A percentile compares a stretch with the other conserved stretches of the same genome.
These are phyloP conservation scores for Ascochyta clinopodiicola DNA, from an alignment of 2,329 filamentous ascomycete species.

Conservation along the genomic window DNA sequence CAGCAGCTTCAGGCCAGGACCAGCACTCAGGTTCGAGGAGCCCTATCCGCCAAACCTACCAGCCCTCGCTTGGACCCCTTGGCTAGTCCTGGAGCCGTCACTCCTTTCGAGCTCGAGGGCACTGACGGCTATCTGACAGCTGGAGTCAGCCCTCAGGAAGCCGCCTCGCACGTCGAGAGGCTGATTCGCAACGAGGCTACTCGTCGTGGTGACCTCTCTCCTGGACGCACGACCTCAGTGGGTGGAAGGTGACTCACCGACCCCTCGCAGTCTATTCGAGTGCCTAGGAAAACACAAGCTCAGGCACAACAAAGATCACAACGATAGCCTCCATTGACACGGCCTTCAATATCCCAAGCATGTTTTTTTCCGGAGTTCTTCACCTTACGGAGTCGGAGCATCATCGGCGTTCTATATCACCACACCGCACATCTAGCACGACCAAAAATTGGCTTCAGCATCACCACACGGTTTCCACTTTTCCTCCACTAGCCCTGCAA, in stretches of 20 bases:
- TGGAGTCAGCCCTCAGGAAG: conserved; percentile 49
- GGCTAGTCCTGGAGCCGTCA: conserved; percentile 60
- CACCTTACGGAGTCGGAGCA: conserved; percentile 32
- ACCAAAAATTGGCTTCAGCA: conserved; percentile 17
- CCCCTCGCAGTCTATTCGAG: conserved; percentile 8
- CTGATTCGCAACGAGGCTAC: conserved; percentile 55
- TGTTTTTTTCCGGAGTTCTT: conserved; percentile 17
- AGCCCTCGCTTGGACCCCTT: conserved; percentile 58
- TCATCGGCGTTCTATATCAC: conserved; percentile 43
- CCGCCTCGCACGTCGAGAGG: conserved; percentile 52
- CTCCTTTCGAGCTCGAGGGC: conserved; percentile 58
- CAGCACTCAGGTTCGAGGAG: conserved; percentile 31
- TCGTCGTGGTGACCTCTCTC: conserved; percentile 45
- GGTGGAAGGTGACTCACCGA: conserved; percentile 42
- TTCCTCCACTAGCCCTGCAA: conserved; percentile 4
- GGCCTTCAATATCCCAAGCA: conserved; percentile 1
- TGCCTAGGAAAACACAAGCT: conserved; percentile 10
- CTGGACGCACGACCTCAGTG: conserved; percentile 37
- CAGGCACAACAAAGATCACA: conserved; percentile 9
- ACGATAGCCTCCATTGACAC: conserved; percentile 1
- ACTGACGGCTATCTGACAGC: conserved; percentile 55
- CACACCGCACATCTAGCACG: conserved; percentile 12
- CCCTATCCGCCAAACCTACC: conserved; percentile 46
- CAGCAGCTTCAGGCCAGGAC: conserved; percentile 51
- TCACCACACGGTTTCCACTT: conserved; percentile 17